Evolutionary conservation across 1,284 basidiomycete genomes (phyloP).

Genomic region (Malassezia yamatoensis): DNA sequence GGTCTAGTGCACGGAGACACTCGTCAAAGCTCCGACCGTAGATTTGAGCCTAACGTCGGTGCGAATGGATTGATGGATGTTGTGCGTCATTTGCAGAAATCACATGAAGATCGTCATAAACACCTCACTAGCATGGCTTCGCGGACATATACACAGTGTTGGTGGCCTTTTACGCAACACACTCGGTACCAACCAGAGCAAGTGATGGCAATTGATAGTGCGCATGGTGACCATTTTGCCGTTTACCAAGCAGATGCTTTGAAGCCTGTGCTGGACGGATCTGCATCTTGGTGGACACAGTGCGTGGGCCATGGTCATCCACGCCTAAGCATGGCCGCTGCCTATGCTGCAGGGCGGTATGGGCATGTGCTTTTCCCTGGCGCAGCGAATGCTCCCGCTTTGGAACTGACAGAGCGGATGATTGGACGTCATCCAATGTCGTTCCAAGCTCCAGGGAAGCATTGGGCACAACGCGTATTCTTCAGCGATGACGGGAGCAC

Average conservation of each 20-base stretch:
- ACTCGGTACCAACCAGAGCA: conserved; percentile 25
- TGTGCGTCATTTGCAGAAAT: conserved; percentile 58
- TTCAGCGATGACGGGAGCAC: conserved; percentile 91
- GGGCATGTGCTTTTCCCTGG: conserved; percentile 94
- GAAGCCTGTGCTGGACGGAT: conserved; percentile 60
- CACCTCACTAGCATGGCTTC: conserved; percentile 68
- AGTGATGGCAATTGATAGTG: conserved; percentile 68
- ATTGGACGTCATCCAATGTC: conserved; percentile 50
- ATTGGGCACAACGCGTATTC: conserved; percentile 83
- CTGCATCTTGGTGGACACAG: conserved; percentile 98
- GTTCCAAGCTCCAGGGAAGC: conserved; percentile 57
- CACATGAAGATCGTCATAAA: conserved; percentile 59
- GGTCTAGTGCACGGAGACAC: conserved; percentile 29
- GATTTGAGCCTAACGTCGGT: not conserved
- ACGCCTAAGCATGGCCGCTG: conserved; percentile 70
- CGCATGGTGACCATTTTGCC: conserved; percentile 69
- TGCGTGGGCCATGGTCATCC: conserved; percentile 74
- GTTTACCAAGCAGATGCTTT: conserved; percentile 36
- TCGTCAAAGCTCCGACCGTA: not conserved
- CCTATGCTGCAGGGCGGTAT: conserved; percentile 79
- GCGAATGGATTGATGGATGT: conserved; percentile 51
- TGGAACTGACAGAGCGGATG: conserved; percentile 62
- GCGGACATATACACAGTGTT: conserved; percentile 67
- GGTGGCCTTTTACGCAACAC: conserved; percentile 99
- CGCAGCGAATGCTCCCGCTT: conserved; percentile 72